Evolutionary conservation across 1,139 yeast species (phyloP), one percentile per base, ranked within the genome.

Genomic region (Candida sanyaensis): DNA sequence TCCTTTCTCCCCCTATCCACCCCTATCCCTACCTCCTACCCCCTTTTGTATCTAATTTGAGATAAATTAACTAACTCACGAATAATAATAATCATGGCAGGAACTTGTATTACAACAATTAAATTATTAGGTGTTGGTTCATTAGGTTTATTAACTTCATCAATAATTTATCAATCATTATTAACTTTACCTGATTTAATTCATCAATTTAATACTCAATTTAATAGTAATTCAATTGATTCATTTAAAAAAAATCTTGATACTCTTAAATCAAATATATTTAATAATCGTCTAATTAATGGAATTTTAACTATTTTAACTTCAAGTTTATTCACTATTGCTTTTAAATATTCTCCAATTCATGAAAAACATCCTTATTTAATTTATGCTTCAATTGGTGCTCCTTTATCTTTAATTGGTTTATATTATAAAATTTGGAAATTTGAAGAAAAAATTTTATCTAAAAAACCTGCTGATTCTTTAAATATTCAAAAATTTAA

Each of bases 291-390:
- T 52, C 48, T 65, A 8, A 48, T 66, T 34, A 66, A 71, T 45
- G 52, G 61, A 23, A 52, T 66, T 2, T 65, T 77, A 44, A 73
- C 78, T 24, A 63, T 71, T 2, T 43, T 77, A 26, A 66, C 80
- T 4, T 51, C 78, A 3, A 62, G 65, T 28, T 59, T 75, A 48
- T 77, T 81, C 49, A 57, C 66, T 33, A 55, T 72, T 54, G 81
- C 81, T 11, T 81, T 66, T 56, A 60, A 58, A 28, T 63, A 65
- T 50, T 71, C 84, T 9, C 69, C 79, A 9, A 53, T 63, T 6
- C 60, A 67, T 45, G 83, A 73, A 39, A 75, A 75, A 56, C 86
- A 81, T 62, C 85, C 85, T 6, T 81, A 80, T 57, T 73, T 81
- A 57, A 57, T 81, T 33, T 81, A 81, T 57, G 69, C 83, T n/a